These are phyloP conservation scores for Phlebiopsis gigantea DNA, from an alignment of 768 basidiomycete species.

Conservation along the genomic window DNA sequence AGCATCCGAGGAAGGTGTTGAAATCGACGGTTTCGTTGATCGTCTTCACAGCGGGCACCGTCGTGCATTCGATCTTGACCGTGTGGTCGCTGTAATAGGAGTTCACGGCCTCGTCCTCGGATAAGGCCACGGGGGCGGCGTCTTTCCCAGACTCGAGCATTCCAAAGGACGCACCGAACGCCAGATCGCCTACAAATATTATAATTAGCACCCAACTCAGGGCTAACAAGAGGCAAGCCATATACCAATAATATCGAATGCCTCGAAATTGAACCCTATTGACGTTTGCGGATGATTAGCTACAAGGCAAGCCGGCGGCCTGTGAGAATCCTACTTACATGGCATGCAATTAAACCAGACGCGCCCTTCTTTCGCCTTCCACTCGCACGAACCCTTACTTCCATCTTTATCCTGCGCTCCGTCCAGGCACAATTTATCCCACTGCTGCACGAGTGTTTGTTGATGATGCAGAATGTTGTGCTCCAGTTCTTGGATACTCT, in stretches of 20 bases:
- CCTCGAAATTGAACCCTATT: conserved; percentile 46
- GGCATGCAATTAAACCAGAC: conserved; percentile 67
- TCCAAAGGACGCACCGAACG: conserved; percentile 81
- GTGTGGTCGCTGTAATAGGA: conserved; percentile 40
- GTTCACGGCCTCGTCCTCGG: conserved; percentile 45
- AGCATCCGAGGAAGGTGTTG: not conserved
- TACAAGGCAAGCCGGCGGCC: not conserved
- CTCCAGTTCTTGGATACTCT: conserved; percentile 76
- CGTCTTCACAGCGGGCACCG: conserved; percentile 1
- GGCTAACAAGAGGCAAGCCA: not conserved
- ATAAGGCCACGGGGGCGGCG: conserved; percentile 54
- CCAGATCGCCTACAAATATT: conserved; percentile 46
- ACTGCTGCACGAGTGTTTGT: conserved; percentile 52
- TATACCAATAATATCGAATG: conserved; percentile 64
- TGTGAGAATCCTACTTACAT: conserved; percentile 38
- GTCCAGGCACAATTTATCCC: conserved; percentile 57
- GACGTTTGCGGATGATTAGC: not conserved
- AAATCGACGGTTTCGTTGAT: not conserved
- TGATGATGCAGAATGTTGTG: conserved; percentile 63
- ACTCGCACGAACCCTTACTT: conserved; percentile 45
- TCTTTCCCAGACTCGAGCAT: conserved; percentile 74
- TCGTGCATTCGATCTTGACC: not conserved
- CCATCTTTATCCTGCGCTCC: conserved; percentile 50
- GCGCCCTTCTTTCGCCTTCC: conserved; percentile 49
- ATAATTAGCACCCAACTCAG: conserved; percentile 1